Evolutionary conservation across 108 stramenopile genomes (phyloP).

Genomic region (Asterionellopsis glacialis): DNA sequence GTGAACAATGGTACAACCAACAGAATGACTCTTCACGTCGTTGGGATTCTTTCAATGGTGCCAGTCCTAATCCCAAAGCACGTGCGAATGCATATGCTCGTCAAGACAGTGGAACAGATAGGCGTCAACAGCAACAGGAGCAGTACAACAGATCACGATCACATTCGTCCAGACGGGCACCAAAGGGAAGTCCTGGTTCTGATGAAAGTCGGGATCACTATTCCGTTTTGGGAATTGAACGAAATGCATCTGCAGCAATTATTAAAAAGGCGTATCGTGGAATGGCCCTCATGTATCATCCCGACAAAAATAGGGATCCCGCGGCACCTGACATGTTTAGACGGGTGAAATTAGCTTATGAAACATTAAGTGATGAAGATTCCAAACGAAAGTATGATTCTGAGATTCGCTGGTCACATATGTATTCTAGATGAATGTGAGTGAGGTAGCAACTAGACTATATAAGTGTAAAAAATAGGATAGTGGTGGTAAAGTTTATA

Average conservation of each 20-base stretch:
- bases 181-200: constrained; percentile 15
- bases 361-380: constrained; percentile 52
- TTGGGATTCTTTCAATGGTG: constrained; percentile 65
- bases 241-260: constrained; percentile 47
- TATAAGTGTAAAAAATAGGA: too few relatives aligned
- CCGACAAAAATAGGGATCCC: constrained; percentile 64
- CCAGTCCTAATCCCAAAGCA: constrained; percentile 23
- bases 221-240: constrained; percentile 43
- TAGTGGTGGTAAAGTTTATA: too few relatives aligned
- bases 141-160: constrained; percentile 15
- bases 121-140: constrained; percentile 10
- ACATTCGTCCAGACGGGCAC: constrained; percentile 10
- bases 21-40: constrained; percentile 32
- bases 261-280: constrained; percentile 80
- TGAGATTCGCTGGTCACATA: constrained; percentile 21
- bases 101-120: constrained; percentile 9
- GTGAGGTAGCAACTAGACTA: too few relatives aligned
- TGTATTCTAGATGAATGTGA: too few relatives aligned
- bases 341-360: constrained; percentile 68
- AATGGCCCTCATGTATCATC: constrained; percentile 71
- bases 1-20: constrained; percentile 38
- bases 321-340: constrained; percentile 74
- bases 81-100: constrained; percentile 13
- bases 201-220: constrained; percentile 43
- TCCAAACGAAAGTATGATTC: constrained; percentile 63